phyloP scores from a whole-genome alignment of 441 rosid genomes.

The Aleurites moluccanus region DNA sequence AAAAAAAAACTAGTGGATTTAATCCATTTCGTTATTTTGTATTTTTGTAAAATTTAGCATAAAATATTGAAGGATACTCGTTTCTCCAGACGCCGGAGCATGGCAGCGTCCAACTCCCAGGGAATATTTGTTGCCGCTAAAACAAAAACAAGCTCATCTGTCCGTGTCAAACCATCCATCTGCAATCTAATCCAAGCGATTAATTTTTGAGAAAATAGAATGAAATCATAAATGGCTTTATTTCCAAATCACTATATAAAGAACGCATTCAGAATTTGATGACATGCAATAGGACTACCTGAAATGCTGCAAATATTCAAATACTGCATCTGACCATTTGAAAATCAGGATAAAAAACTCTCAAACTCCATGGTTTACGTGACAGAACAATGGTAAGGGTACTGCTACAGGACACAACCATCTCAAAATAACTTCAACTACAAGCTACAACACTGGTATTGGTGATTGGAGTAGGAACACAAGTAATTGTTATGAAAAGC shows the following conservation, averaged over 20 bases:
- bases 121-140: slow-evolving; percentile 98
- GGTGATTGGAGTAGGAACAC: background rate
- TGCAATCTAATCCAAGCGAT: slow-evolving; percentile 41
- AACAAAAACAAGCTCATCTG: slow-evolving; percentile 90
- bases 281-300: background rate
- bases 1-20: background rate
- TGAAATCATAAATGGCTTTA: slow-evolving; percentile 4
- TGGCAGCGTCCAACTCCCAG: slow-evolving; percentile 96
- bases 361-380: background rate
- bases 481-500: background rate
- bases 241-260: background rate
- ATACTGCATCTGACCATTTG: background rate
- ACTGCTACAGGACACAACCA: background rate
- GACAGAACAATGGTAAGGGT: background rate
- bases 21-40: background rate
- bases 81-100: slow-evolving; percentile 96
- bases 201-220: slow-evolving; percentile 20
- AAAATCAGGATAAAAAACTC: background rate
- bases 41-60: background rate
- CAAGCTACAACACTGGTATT: background rate
- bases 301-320: background rate
- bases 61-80: slow-evolving; percentile 70
- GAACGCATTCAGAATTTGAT: background rate
- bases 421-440: background rate
- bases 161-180: slow-evolving; percentile 92